Conservation (phyloP, 208 protist species). For the Chromosphaera perkinsii region DNA sequence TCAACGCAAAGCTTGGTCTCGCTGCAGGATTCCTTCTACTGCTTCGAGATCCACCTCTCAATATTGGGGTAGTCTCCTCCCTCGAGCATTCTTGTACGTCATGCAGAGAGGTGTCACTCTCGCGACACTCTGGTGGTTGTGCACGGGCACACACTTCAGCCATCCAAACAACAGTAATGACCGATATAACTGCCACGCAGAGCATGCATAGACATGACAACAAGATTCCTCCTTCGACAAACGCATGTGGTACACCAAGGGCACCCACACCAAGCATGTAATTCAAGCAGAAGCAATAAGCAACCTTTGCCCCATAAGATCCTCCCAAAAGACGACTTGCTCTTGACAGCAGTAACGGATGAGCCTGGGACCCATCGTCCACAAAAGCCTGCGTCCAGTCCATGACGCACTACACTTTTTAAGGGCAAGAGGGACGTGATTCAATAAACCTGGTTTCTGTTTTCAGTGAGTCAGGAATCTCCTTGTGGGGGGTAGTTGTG, state of each 20-base stretch:
- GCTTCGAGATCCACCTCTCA: neutral
- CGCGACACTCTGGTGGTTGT: neutral
- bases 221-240: neutral
- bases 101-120: neutral
- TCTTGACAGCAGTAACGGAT: neutral
- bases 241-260: constrained; percentile 11
- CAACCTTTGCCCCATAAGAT: constrained; percentile 5
- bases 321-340: neutral
- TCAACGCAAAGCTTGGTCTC: neutral
- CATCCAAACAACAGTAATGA: constrained; percentile 7
- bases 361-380: neutral
- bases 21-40: neutral
- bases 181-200: neutral
- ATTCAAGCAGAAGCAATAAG: constrained; percentile 11
- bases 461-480: too few relatives aligned
- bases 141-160: constrained; percentile 6
- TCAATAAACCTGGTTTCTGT: too few relatives aligned
- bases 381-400: constrained; percentile 6
- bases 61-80: too few relatives aligned
- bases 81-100: too few relatives aligned
- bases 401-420: too few relatives aligned
- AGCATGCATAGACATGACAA: neutral
- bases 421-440: too few relatives aligned
- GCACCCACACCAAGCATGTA: constrained; percentile 15
- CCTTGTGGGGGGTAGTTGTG: too few relatives aligned